phyloP scores from a whole-genome alignment of 352 stramenopile species.

The Lagenidium giganteum region DNA sequence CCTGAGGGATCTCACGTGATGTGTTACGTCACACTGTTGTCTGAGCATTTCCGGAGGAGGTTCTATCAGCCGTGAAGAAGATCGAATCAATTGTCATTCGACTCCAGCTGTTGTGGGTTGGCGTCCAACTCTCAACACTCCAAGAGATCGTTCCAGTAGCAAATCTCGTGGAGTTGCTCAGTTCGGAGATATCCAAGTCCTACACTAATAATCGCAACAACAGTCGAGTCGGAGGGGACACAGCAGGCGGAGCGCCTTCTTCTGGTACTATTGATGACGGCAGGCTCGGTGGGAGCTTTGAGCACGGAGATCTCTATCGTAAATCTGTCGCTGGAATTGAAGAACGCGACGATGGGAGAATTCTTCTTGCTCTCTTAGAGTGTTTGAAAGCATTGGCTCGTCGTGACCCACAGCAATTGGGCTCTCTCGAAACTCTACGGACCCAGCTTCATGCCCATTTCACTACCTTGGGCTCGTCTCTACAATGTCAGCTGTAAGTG shows the following conservation, averaged over 20 bases:
- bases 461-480: constrained; percentile 2
- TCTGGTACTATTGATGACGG: constrained; percentile 18
- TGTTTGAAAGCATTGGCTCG: constrained; percentile 4
- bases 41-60: constrained; percentile 49
- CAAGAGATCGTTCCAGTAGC: constrained; percentile 31
- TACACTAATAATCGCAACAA: neutral
- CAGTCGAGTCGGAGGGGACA: neutral
- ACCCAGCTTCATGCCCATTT: constrained; percentile 6
- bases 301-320: constrained; percentile 10
- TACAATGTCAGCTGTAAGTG: constrained; percentile 16
- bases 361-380: constrained; percentile 4
- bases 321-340: constrained; percentile 1
- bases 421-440: constrained; percentile 2
- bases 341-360: constrained; percentile 5
- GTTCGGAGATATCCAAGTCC: constrained; percentile 21
- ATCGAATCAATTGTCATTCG: constrained; percentile 42
- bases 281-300: constrained; percentile 10
- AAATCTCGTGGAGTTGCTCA: constrained; percentile 35
- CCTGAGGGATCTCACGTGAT: constrained; percentile 18
- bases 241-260: neutral
- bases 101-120: constrained; percentile 56
- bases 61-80: constrained; percentile 36
- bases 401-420: neutral
- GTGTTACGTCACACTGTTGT: constrained; percentile 55
- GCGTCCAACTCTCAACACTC: constrained; percentile 29